Base-by-base conservation (phyloP, 768 basidiomycete genomes). In the Auricularia heimuer region DNA sequence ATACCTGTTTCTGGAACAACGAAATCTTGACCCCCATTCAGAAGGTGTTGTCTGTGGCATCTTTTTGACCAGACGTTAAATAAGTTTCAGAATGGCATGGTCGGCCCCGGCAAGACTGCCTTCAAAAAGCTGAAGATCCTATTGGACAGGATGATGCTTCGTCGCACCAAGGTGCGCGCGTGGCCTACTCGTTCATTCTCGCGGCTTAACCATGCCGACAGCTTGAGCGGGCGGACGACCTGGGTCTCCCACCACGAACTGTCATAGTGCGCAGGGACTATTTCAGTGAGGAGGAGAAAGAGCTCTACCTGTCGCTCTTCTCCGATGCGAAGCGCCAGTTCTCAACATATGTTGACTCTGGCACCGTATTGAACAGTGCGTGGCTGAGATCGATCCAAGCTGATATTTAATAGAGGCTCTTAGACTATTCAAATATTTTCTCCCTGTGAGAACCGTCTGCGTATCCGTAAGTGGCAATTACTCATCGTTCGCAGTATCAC, bases 21-120 rank as follows among this genome's bases (percentile, higher is more conserved):
- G 92, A 98, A 75, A 95, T 99, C 67, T 77, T 98, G 65, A 93
- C 93, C 0, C 97, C 97, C 0, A 99, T 99, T 66, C 94, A 98
- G 75, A 93, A 88, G 73, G 68, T 68, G 51, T 21, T 42, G 8
- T 24, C 42, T 14, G 18, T 39, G 37, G 4, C 36, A 21, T n/a
- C 62, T 47, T 21, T 33, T 39, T 3, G 11, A 36, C 2, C 60
- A 35, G 33, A 18, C 3, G 45, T 51, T 61, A 18, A n/a, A 24
- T 29, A 29, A 47, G 10, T 47, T 62, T 67, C 72, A 73, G 69
- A 79, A 88, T 67, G 96, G 90, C 34, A 90, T 96, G 83, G 69
- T 73, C 4, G 92, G 90, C 1, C 85, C 89, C 3, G 96, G 96
- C 10, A 80, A 81, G 68, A 73, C 74, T 11, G 96, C 94, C 0